A percentile compares a stretch with the other conserved stretches of the same genome.
phyloP scores from a whole-genome alignment of 208 protist species.

The Trichomonas vaginalis region DNA sequence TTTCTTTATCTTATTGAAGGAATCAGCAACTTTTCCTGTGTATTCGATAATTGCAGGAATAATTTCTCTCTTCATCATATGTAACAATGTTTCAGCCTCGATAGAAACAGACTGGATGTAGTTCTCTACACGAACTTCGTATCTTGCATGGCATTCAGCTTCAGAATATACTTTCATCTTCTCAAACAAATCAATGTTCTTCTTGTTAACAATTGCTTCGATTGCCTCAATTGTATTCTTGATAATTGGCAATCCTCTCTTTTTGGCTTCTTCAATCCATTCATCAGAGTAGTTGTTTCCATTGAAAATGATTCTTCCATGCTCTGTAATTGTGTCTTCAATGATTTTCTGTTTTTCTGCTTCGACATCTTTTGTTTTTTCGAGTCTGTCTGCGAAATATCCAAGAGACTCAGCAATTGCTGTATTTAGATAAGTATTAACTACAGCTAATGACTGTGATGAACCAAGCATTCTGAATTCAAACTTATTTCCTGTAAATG shows the following conservation, averaged over 20 bases:
- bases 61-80: background rate
- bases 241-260: background rate
- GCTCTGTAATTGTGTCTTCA: background rate
- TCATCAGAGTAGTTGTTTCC: slow-evolving; percentile 1
- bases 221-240: background rate
- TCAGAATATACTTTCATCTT: background rate
- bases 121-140: background rate
- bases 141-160: background rate
- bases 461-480: slow-evolving; percentile 62
- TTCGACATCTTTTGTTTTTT: background rate
- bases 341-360: background rate
- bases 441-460: slow-evolving; percentile 43
- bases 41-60: background rate
- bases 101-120: background rate
- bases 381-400: slow-evolving; percentile 30
- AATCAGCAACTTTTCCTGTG: background rate
- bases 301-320: background rate
- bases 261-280: background rate
- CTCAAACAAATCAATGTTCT: slow-evolving; percentile 5
- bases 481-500: slow-evolving; percentile 62
- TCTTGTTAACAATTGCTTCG: background rate
- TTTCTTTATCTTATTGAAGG: background rate
- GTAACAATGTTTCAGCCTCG: background rate
- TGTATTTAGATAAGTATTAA: slow-evolving; percentile 55
- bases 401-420: slow-evolving; percentile 50